Conservation (phyloP, 1,284 basidiomycete species). For the Thecaphora thlaspeos region DNA sequence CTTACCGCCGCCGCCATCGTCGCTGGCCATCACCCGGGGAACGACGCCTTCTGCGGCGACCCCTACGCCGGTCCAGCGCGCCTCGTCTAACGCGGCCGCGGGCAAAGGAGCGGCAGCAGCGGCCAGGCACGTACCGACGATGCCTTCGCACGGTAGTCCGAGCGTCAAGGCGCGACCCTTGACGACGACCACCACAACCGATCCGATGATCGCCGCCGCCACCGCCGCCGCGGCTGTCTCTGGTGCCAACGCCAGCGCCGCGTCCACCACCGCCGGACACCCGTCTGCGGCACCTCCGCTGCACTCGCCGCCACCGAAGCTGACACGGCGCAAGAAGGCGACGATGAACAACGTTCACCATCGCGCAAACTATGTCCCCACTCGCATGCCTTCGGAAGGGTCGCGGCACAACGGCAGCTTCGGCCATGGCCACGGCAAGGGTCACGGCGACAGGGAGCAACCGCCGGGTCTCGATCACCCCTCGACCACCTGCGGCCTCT, state of each 20-base stretch:
- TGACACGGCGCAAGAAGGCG: conserved; percentile 52
- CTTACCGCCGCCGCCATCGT: too few relatives aligned
- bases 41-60: neutral
- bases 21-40: neutral
- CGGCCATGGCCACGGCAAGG: conserved; percentile 1
- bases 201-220: too few relatives aligned
- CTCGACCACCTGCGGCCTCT: conserved; percentile 16
- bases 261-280: neutral
- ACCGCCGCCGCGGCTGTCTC: neutral
- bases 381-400: conserved; percentile 33
- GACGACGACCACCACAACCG: neutral
- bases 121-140: neutral
- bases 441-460: conserved; percentile 4
- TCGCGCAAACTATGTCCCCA: conserved; percentile 53
- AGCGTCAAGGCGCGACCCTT: neutral
- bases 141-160: neutral
- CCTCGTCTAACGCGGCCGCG: neutral
- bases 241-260: neutral
- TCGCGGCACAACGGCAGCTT: conserved; percentile 9
- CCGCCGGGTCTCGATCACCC: conserved; percentile 15
- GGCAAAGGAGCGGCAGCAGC: neutral
- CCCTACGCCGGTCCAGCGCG: neutral
- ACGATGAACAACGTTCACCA: conserved; percentile 57
- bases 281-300: neutral
- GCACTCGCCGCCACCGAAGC: conserved; percentile 11